Percentiles rank a stretch among this genome's conserved stretches.
phyloP scores from a whole-genome alignment of 331 rosid genomes.

The Stylosanthes scabra region DNA sequence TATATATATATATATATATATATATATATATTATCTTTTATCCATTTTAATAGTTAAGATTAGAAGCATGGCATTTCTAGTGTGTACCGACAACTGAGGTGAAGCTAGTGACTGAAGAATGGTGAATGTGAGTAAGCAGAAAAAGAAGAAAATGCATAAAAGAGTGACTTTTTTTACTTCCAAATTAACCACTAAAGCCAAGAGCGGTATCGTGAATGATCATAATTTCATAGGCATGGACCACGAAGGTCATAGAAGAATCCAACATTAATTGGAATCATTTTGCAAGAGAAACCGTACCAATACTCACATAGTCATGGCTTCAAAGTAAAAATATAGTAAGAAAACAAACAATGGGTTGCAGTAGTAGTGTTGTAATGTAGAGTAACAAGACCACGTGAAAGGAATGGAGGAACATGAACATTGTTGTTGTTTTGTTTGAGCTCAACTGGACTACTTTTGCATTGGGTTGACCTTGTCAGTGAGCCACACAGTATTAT shows the following conservation, averaged over 20 bases:
- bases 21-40: not conserved
- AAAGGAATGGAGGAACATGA: conserved; percentile 39
- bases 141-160: too few species aligned
- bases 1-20: too few species aligned
- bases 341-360: not conserved
- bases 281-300: not conserved
- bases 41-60: not conserved
- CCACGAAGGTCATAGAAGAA: conserved; percentile 8
- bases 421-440: not conserved
- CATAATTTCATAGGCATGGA: conserved; percentile 1
- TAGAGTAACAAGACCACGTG: conserved; percentile 44
- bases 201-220: not conserved
- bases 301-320: not conserved
- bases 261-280: conserved; percentile 1
- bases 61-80: conserved; percentile 12
- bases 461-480: conserved; percentile 26
- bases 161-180: not conserved
- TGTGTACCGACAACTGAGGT: conserved; percentile 16
- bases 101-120: not conserved
- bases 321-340: conserved; percentile 1
- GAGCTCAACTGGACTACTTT: conserved; percentile 11
- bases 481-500: not conserved
- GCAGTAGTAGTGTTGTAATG: not conserved
- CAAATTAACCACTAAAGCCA: not conserved
- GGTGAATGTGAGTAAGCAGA: too few species aligned